Evolutionary conservation across 2,329 filamentous ascomycete genomes (phyloP), one percentile per base, ranked within the genome.

Genomic region (Trichophyton benhamiae): DNA sequence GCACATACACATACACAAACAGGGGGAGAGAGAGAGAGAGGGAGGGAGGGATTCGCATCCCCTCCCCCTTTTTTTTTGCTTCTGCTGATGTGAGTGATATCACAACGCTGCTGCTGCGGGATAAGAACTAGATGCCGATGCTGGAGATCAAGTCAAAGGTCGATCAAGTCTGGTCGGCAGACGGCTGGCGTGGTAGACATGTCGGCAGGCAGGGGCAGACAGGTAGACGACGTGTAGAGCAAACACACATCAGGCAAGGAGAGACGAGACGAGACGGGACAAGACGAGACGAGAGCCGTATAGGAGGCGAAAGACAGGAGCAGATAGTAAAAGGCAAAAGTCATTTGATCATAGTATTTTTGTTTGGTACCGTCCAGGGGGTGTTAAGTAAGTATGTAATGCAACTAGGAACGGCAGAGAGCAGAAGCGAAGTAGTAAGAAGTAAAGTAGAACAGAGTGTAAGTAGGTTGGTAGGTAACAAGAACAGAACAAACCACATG

Each of bases 341-440:
- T 55, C 49, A 55, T 55, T 55, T 55, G 49, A 36, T 55, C 49
- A 33, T 55, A 44, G n/a, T n/a, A 55, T 55, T 27, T 27, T 27
- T 27, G 25, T 27, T 33, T 55, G 30, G 9, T 36, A 55, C 49
- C 49, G 33, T 33, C 25, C 49, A 25, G 33, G 33, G 33, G 33
- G 33, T 44, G 41, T 17, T 17, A 44, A 44, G 6, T 44, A 36
- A 36, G 33, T 36, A 36, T 36, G 33, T 11, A 9, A 27, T 27
- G 25, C 38, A 15, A 44, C n/a, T 44, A 44, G n/a, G 41, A 44
- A 15, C 6, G 41, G 41, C 41, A 44, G n/a, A 44, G 13, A 44
- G 27, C 48, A 30, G 33, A 27, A 6, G 25, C 25, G 25, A 27
- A 27, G 25, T 27, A 36, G 49, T 11, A 20, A 55, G 33, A 22